Evolutionary conservation across 202 grass and related monocot species (phyloP).

Genomic region (Schoenoplectus triqueter): DNA sequence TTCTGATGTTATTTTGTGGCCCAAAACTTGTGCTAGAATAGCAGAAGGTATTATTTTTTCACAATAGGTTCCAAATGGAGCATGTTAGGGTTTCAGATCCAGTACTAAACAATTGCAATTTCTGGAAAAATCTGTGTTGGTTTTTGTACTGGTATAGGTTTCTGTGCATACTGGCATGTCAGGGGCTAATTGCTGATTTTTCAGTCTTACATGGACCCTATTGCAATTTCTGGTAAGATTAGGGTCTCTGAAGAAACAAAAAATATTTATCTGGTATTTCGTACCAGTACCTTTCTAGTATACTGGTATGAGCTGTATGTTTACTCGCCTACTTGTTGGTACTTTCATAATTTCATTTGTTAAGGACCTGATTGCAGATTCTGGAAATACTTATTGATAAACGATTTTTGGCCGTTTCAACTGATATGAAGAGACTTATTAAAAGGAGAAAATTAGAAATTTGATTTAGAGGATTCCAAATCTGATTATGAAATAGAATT

Average conservation of each 20-base stretch:
- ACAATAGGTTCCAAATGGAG: too few relatives aligned
- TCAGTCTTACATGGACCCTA: background rate
- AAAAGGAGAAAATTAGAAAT: background rate
- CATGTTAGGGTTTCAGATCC: too few relatives aligned
- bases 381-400: too few relatives aligned
- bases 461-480: background rate
- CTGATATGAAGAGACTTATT: too few relatives aligned
- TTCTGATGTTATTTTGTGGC: background rate
- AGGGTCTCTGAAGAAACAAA: background rate
- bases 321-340: background rate
- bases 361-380: background rate
- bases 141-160: background rate
- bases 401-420: too few relatives aligned
- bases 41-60: too few relatives aligned
- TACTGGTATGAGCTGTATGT: background rate
- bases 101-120: too few relatives aligned
- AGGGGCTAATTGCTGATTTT: background rate
- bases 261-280: too few relatives aligned
- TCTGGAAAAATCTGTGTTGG: background rate
- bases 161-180: background rate
- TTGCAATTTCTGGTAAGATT: background rate
- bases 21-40: background rate
- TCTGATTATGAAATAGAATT: background rate
- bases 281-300: background rate
- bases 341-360: background rate